These are phyloP conservation scores for Trypethelium eluteriae DNA, from an alignment of 495 filamentous ascomycete genomes.

Conservation along the genomic window DNA sequence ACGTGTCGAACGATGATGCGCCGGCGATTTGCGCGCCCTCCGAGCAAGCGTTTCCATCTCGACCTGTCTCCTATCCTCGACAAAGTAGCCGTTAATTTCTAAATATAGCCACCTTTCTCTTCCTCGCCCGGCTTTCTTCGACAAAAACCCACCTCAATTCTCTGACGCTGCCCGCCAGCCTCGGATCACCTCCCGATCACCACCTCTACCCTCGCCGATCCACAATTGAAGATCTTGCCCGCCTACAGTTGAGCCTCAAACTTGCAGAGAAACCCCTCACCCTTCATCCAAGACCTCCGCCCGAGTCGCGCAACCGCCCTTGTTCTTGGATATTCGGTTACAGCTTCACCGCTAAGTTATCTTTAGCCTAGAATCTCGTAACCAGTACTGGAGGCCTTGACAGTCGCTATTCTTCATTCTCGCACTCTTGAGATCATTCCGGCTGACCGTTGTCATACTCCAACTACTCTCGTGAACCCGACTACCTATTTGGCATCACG, in stretches of 20 bases:
- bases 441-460: background rate
- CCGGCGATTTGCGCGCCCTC: background rate
- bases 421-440: background rate
- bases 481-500: background rate
- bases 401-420: background rate
- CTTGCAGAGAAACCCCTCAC: background rate
- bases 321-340: background rate
- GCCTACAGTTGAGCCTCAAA: background rate
- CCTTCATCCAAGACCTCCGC: background rate
- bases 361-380: background rate
- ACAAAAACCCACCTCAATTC: background rate
- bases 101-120: constrained; percentile 6
- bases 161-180: background rate
- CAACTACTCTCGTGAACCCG: background rate
- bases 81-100: constrained; percentile 7
- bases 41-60: background rate
- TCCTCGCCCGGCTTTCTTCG: constrained; percentile 2
- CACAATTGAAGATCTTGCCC: background rate
- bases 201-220: background rate
- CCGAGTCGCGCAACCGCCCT: background rate
- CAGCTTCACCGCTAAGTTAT: background rate
- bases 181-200: background rate
- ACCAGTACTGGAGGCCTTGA: background rate
- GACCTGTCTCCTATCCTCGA: background rate
- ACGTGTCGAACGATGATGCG: background rate